phyloP scores from a whole-genome alignment of 495 filamentous ascomycete genomes.

The Daldinia vernicosa region DNA sequence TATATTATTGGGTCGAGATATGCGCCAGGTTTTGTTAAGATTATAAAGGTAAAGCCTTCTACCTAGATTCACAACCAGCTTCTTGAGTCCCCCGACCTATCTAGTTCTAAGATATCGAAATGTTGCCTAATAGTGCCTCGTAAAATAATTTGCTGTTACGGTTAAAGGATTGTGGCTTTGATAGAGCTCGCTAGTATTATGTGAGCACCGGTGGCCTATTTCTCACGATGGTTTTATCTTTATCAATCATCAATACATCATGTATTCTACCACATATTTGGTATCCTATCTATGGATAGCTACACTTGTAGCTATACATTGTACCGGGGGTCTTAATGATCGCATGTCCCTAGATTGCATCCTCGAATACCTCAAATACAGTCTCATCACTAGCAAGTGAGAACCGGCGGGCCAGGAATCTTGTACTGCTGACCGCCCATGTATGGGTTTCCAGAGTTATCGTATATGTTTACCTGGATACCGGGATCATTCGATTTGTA shows the following conservation, averaged over 20 bases:
- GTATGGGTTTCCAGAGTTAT: slow-evolving; percentile 46
- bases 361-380: background rate
- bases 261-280: background rate
- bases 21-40: no score
- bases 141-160: no score
- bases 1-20: background rate
- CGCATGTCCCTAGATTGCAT: background rate
- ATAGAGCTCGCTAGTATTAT: no score
- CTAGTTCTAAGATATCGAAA: no score
- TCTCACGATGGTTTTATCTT: no score
- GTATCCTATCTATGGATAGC: background rate
- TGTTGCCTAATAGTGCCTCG: no score
- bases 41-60: no score
- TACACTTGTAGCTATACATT: background rate
- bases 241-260: no score
- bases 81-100: no score
- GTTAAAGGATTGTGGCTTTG: no score
- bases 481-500: slow-evolving; percentile 57
- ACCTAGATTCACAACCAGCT: no score
- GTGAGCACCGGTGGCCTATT: no score
- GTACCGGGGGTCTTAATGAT: background rate
- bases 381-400: slow-evolving; percentile 19
- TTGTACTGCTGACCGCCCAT: slow-evolving; percentile 52
- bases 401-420: slow-evolving; percentile 52
- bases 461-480: slow-evolving; percentile 56